Conservation (phyloP, 768 basidiomycete species). For the Lanmaoa pseudosensibilis region DNA sequence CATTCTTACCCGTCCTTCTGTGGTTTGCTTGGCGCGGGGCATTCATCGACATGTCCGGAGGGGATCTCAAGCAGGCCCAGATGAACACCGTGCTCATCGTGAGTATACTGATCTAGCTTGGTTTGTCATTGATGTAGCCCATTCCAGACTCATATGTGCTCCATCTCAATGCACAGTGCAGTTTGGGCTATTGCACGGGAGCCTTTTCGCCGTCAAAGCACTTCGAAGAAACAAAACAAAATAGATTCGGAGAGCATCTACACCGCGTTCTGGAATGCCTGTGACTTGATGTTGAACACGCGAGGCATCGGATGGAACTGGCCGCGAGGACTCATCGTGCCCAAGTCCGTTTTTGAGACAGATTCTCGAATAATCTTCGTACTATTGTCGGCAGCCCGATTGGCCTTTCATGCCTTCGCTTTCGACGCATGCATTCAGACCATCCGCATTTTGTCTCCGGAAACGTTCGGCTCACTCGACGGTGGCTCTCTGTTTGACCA, state of each 20-base stretch:
- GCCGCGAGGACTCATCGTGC: slow-evolving; percentile 11
- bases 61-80: slow-evolving; percentile 7
- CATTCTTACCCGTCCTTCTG: slow-evolving; percentile 47
- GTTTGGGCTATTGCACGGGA: slow-evolving; percentile 20
- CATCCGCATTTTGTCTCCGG: slow-evolving; percentile 35
- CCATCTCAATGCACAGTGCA: slow-evolving; percentile 11
- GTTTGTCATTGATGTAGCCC: not conserved
- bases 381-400: slow-evolving; percentile 1
- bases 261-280: slow-evolving; percentile 25
- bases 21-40: slow-evolving; percentile 44
- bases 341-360: slow-evolving; percentile 15
- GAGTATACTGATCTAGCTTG: not conserved
- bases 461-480: slow-evolving; percentile 34
- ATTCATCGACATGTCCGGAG: slow-evolving; percentile 26
- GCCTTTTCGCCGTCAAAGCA: slow-evolving; percentile 11
- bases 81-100: slow-evolving; percentile 19
- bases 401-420: slow-evolving; percentile 7
- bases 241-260: not conserved
- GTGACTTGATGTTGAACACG: slow-evolving; percentile 19
- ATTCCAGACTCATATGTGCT: slow-evolving; percentile 15
- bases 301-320: slow-evolving; percentile 33
- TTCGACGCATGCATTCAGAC: slow-evolving; percentile 15
- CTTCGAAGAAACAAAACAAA: not conserved
- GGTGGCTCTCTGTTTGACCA: slow-evolving; percentile 41
- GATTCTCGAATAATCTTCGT: slow-evolving; percentile 21